Percentiles rank a stretch among this genome's conserved stretches.
Conservation (phyloP, 2,329 filamentous ascomycete genomes). For the Penicillium verrucosum region DNA sequence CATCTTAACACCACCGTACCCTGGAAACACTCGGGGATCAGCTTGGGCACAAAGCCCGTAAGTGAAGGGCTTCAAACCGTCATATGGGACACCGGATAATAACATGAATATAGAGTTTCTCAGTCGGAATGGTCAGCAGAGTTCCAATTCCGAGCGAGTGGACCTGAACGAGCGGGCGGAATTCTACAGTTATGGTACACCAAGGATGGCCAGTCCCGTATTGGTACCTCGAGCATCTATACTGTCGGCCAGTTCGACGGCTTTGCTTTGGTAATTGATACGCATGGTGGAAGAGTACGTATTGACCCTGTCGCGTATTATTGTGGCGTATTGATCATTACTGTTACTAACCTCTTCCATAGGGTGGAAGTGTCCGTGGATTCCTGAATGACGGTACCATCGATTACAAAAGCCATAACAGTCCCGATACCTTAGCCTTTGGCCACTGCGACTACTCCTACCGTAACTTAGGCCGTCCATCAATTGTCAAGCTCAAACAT, state of each 20-base stretch:
- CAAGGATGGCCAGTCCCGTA: conserved; percentile 60
- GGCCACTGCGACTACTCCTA: conserved; percentile 89
- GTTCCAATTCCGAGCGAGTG: conserved; percentile 81
- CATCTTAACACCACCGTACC: conserved; percentile 83
- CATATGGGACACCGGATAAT: background rate
- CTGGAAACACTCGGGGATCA: conserved; percentile 79
- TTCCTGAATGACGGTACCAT: conserved; percentile 89
- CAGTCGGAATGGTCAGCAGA: conserved; percentile 75
- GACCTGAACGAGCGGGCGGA: conserved; percentile 78
- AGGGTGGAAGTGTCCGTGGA: conserved; percentile 77
- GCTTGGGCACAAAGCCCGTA: conserved; percentile 69
- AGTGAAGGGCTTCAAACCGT: conserved; percentile 14
- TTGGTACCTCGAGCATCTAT: conserved; percentile 77
- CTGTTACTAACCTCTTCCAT: background rate
- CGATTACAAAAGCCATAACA: conserved; percentile 72
- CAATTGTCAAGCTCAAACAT: conserved; percentile 72
- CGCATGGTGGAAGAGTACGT: conserved; percentile 65
- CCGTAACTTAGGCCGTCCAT: conserved; percentile 83
- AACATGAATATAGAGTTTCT: conserved; percentile 32
- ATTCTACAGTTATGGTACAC: conserved; percentile 94
- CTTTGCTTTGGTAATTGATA: conserved; percentile 81
- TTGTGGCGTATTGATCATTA: background rate
- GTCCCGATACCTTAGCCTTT: conserved; percentile 82
- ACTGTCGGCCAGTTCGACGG: conserved; percentile 83
- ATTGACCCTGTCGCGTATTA: background rate